Evolutionary conservation across 1,139 yeast genomes (phyloP), one percentile per base, ranked within the genome.

Genomic region (Pichia cactophila): DNA sequence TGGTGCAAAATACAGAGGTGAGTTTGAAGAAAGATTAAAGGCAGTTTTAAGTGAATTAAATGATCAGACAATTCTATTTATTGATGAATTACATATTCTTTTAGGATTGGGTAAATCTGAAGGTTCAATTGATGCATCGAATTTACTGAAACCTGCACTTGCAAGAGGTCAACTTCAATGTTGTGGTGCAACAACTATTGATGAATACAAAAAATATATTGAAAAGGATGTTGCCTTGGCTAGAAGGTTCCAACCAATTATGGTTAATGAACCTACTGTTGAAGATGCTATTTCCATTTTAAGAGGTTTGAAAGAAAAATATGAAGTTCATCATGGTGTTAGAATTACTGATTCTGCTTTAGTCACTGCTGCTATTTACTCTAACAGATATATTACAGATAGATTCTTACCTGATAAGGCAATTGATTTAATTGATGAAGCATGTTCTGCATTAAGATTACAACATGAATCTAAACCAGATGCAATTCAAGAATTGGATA

Each of bases 281-380:
- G 83, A 85, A 55, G 97, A 92, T 64, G 85, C 97, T 0, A 87
- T 92, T 50, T 85, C 96, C 12, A 92, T 92, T 55, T 71, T 92
- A 53, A 80, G 98, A 63, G 98, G 98, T 6, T 73, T 92, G 62
- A 90, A 90, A 65, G 97, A 92, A 63, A 77, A 86, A 57, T 92
- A 92, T 63, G 98, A 92, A 63, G 96, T 92, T 4, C 98, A 92
- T 63, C 98, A 92, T 63, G 98, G 98, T 67, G 98, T 92, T n/a
- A 78, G 97, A 56, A 88, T 92, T 51, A 78, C 94, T 6, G 98
- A 92, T 64, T 78, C 90, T 41, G 97, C 98, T 0, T 73, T 92
- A 51, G 97, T 92, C 1, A 86, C 96, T 0, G 96, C 97, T 11
- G 96, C 97, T 0, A 81, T 86, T 5, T 81, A 90, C 61, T 83